phyloP scores from a whole-genome alignment of 257 asterid genomes.

The Scutellaria galericulata region DNA sequence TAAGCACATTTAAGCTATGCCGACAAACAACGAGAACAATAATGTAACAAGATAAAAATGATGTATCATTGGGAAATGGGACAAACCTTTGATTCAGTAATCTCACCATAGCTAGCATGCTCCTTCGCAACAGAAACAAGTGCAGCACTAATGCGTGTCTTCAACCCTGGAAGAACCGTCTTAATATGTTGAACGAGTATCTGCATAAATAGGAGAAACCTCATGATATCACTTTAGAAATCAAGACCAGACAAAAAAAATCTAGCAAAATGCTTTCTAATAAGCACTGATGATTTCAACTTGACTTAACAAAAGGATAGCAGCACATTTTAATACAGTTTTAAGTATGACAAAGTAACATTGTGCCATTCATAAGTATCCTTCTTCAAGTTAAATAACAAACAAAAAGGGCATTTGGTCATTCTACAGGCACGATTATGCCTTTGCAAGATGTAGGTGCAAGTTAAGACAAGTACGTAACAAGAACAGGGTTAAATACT shows the following conservation, averaged over 20 bases:
- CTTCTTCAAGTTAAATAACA: constrained; percentile 10
- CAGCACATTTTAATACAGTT: constrained; percentile 20
- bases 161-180: constrained; percentile 92
- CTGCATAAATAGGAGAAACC: constrained; percentile 48
- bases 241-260: constrained; percentile 10
- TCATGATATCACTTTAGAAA: constrained; percentile 20
- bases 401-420: constrained; percentile 2
- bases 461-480: constrained; percentile 4
- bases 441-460: constrained; percentile 25
- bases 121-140: constrained; percentile 95
- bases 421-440: constrained; percentile 3
- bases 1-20: constrained; percentile 10
- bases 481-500: constrained; percentile 8
- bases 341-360: too few relatives aligned
- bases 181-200: constrained; percentile 90
- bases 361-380: not conserved
- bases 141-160: constrained; percentile 81
- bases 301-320: not conserved
- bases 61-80: not conserved
- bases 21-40: constrained; percentile 13
- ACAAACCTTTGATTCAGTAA: constrained; percentile 92
- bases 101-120: constrained; percentile 96
- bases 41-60: constrained; percentile 27
- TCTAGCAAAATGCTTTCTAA: not conserved
- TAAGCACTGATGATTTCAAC: constrained; percentile 24